These are phyloP conservation scores for Coemansia aciculifera DNA, from an alignment of 192 early-diverging fungal species.

Conservation along the genomic window DNA sequence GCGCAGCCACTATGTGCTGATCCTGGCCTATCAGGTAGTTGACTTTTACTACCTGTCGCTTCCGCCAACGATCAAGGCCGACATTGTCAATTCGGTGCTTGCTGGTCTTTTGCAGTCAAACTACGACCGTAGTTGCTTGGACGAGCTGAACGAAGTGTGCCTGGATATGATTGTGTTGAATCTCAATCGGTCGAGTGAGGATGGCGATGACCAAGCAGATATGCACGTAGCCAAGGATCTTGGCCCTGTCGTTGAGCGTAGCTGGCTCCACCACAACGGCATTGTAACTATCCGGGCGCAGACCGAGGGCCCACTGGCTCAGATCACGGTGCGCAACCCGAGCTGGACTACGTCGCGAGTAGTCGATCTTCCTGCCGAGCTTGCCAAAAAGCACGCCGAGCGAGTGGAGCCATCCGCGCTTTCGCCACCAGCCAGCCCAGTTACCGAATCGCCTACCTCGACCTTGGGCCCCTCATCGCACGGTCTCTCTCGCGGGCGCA, in stretches of 20 bases:
- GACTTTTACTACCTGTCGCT: constrained; percentile 87
- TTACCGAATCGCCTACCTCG: constrained; percentile 50
- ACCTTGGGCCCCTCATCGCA: constrained; percentile 25
- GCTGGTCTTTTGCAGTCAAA: constrained; percentile 70
- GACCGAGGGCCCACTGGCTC: constrained; percentile 68
- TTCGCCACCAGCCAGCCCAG: constrained; percentile 25
- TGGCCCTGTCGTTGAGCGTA: constrained; percentile 59
- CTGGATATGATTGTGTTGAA: constrained; percentile 92
- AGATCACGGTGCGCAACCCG: constrained; percentile 80
- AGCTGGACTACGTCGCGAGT: constrained; percentile 74
- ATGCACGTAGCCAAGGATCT: constrained; percentile 40
- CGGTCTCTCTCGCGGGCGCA: constrained; percentile 31
- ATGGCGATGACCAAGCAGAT: constrained; percentile 42
- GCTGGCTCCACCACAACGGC: constrained; percentile 85
- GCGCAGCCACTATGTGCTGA: constrained; percentile 76
- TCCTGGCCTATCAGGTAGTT: constrained; percentile 93
- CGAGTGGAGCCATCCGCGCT: constrained; percentile 11
- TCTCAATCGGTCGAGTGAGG: constrained; percentile 46
- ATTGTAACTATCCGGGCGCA: constrained; percentile 76
- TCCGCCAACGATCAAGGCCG: constrained; percentile 68
- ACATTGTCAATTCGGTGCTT: constrained; percentile 81
- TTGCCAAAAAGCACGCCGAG: constrained; percentile 31
- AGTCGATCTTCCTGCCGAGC: constrained; percentile 45
- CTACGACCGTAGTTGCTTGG: constrained; percentile 56
- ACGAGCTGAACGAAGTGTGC: constrained; percentile 90